Conservation (phyloP, 2,329 filamentous ascomycete genomes). For the Stenocarpella maydis region DNA sequence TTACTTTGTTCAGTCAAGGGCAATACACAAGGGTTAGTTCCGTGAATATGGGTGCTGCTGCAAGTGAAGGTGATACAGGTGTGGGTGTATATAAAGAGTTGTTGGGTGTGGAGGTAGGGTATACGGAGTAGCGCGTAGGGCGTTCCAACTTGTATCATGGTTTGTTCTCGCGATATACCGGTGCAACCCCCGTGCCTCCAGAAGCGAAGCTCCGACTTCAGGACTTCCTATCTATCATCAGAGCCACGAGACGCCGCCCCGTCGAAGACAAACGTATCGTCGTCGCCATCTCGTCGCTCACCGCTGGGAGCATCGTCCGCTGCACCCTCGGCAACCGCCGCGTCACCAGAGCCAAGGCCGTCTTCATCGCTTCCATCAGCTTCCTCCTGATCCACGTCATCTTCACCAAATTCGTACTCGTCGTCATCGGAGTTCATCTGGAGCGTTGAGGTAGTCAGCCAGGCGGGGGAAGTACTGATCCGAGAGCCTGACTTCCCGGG, state of each 20-base stretch:
- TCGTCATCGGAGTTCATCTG: constrained; percentile 35
- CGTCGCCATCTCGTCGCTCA: not conserved
- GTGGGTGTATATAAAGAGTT: no score
- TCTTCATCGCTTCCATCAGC: not conserved
- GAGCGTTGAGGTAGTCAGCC: constrained; percentile 2
- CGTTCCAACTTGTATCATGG: not conserved
- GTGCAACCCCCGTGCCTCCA: no score
- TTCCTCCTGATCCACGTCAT: constrained; percentile 30
- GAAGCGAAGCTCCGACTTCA: no score
- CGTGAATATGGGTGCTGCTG: no score
- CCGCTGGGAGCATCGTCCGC: not conserved
- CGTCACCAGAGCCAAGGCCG: not conserved
- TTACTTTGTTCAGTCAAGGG: no score
- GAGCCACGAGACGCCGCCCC: not conserved
- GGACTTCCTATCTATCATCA: not conserved
- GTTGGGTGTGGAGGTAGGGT: no score
- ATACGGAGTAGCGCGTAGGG: no score
- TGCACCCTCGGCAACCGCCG: not conserved
- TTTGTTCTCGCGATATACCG: no score
- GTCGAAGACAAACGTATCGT: not conserved
- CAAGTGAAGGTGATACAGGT: no score
- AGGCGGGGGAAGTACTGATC: not conserved
- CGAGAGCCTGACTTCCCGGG: not conserved
- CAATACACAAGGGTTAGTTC: no score
- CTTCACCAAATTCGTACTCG: constrained; percentile 37